Percentiles rank a stretch among this genome's conserved stretches.
Conservation (phyloP, 108 stramenopile species). For the Fragilariopsis cylindrus region DNA sequence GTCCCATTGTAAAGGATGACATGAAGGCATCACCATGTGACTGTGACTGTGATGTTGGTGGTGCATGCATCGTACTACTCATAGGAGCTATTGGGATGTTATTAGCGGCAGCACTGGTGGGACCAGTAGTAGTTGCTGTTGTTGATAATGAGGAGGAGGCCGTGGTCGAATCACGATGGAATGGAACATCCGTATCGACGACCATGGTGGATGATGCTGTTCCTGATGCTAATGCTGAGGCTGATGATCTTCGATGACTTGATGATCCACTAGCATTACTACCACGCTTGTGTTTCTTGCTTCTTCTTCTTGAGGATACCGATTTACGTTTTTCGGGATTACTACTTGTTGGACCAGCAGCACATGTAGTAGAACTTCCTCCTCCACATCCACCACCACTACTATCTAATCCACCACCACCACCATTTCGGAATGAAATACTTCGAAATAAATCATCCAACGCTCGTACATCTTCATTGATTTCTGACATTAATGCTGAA, state of each 20-base stretch:
- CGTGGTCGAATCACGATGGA: slow-evolving; percentile 42
- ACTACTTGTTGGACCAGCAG: not conserved
- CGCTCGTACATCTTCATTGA: slow-evolving; percentile 83
- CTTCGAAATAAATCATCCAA: slow-evolving; percentile 78
- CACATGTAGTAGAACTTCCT: slow-evolving; percentile 3
- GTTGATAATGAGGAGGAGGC: slow-evolving; percentile 34
- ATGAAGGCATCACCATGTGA: not conserved
- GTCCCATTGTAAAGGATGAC: not conserved
- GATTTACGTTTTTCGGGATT: slow-evolving; percentile 21
- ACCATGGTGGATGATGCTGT: not conserved
- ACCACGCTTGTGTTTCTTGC: slow-evolving; percentile 34
- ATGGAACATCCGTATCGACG: not conserved
- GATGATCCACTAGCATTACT: not conserved
- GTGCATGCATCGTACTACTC: no score
- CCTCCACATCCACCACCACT: slow-evolving; percentile 13
- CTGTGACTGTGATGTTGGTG: not conserved
- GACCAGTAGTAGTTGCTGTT: not conserved
- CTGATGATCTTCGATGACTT: no score
- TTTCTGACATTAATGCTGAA: slow-evolving; percentile 65
- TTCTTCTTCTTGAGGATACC: slow-evolving; percentile 19
- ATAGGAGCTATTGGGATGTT: no score
- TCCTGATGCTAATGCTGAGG: no score
- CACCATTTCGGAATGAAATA: slow-evolving; percentile 65
- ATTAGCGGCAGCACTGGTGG: not conserved
- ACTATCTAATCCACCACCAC: not conserved